phyloP scores from a whole-genome alignment of 1,284 basidiomycete species.

The Rhizoctonia solani region DNA sequence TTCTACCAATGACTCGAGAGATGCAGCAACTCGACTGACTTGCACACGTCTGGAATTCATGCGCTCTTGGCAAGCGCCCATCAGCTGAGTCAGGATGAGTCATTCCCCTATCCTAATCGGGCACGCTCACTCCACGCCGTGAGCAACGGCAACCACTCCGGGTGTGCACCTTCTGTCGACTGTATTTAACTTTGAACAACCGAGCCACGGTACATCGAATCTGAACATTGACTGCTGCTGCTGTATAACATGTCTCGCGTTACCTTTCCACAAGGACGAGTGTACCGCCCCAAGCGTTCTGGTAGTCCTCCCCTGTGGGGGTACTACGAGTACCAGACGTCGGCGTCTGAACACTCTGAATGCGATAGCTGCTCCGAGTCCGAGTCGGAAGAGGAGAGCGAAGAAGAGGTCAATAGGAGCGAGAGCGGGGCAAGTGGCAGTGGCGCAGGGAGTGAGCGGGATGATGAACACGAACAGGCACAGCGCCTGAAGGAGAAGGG shows the following conservation, averaged over 20 bases:
- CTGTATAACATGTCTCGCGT: slow-evolving; percentile 15
- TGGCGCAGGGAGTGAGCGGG: neutral
- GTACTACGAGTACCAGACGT: slow-evolving; percentile 28
- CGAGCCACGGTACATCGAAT: too few species aligned
- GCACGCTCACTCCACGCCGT: too few species aligned
- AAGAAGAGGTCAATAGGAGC: slow-evolving; percentile 45
- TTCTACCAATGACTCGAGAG: too few species aligned
- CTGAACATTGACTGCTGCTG: too few species aligned
- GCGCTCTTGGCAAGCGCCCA: neutral
- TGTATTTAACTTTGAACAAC: too few species aligned
- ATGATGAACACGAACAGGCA: slow-evolving; percentile 48
- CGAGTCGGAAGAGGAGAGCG: too few species aligned
- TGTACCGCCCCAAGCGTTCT: slow-evolving; percentile 16
- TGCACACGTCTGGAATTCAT: too few species aligned
- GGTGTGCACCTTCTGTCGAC: too few species aligned
- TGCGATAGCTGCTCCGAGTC: slow-evolving; percentile 30
- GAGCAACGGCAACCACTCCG: too few species aligned
- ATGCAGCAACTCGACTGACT: too few species aligned
- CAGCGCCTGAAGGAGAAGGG: slow-evolving; percentile 51
- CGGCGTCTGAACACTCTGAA: slow-evolving; percentile 24
- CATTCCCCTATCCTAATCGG: too few species aligned
- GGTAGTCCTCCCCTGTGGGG: slow-evolving; percentile 31
- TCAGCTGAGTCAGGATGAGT: slow-evolving; percentile 17
- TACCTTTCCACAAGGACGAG: neutral
- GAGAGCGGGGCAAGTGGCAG: slow-evolving; percentile 37